Base-by-base conservation (phyloP, 106 monocot genomes). In the Allium cepa region DNA sequence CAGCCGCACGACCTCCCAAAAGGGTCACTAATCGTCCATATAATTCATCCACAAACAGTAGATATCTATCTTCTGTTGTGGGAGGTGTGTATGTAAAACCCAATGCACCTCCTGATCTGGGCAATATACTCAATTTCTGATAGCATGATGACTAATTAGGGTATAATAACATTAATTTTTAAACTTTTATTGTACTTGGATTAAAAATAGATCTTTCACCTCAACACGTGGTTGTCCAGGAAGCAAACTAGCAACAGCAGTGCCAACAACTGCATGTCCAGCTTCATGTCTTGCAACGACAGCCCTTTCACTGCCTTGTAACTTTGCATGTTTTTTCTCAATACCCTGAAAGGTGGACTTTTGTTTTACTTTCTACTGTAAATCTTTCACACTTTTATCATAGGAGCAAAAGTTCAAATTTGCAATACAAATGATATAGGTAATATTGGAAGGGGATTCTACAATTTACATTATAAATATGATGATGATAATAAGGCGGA, bases 111-210 rank as follows among this genome's bases (percentile, higher is more conserved):
- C 97, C 97, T 36, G 97, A 92, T 57, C 97, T 84, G 7, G 97
- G 97, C 74, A 92, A 77, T 75, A 99, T 92, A 72, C 97, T 99
- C 68, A 99, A 72, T 87, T 99, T 99, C 97, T 99, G 84, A 49
- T 15, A 67, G 62, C 10, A 75, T 13, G 63, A 60, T 12, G 51
- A 55, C 11, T 2, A 55, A 15, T 55, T 55, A 55, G 15, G 53
- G 13, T 12, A 15, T 15, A 55, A 15, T 15, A 1, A 55, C n/a
- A 11, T 7, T 22, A 27, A 12, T 7, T 12, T 11, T 55, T 11
- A 2, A 55, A 55, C 3, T 55, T 12, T 1, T 55, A 3, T 55
- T 55, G 11, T 12, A 2, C 15, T 11, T 11, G 53, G 11, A 55
- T 11, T 12, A 55, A 46, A 17, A 67, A 59, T 50, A 7, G 60